Conservation (phyloP, 2,329 filamentous ascomycete genomes). For the Pestalotiopsis fici region DNA sequence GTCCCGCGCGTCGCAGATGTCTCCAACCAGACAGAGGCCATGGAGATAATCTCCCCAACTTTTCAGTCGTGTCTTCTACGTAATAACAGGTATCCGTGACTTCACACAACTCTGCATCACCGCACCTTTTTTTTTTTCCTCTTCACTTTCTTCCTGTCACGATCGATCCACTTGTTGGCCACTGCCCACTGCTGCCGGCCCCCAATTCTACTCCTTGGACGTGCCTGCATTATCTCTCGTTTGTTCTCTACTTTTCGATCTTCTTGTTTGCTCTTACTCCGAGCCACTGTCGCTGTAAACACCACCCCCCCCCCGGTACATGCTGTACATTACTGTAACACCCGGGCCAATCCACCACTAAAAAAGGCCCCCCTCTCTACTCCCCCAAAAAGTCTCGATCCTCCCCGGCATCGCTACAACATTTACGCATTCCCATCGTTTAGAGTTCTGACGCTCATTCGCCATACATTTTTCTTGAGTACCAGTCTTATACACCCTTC, state of each 20-base stretch:
- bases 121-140: background rate
- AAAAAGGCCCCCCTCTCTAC: background rate
- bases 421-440: background rate
- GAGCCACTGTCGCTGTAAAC: background rate
- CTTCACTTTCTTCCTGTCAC: background rate
- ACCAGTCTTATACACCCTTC: background rate
- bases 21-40: constrained; percentile 4
- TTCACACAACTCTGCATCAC: background rate
- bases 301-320: background rate
- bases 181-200: background rate
- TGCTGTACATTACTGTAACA: background rate
- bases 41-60: constrained; percentile 6
- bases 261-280: background rate
- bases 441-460: background rate
- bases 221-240: background rate
- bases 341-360: background rate
- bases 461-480: background rate
- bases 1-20: constrained; percentile 6
- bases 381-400: background rate
- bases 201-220: background rate
- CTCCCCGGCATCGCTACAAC: background rate
- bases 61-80: constrained; percentile 3
- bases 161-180: background rate
- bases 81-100: constrained; percentile 3
- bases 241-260: background rate